These are phyloP conservation scores for Cryomyces minteri DNA, from an alignment of 495 filamentous ascomycete species.

Conservation along the genomic window DNA sequence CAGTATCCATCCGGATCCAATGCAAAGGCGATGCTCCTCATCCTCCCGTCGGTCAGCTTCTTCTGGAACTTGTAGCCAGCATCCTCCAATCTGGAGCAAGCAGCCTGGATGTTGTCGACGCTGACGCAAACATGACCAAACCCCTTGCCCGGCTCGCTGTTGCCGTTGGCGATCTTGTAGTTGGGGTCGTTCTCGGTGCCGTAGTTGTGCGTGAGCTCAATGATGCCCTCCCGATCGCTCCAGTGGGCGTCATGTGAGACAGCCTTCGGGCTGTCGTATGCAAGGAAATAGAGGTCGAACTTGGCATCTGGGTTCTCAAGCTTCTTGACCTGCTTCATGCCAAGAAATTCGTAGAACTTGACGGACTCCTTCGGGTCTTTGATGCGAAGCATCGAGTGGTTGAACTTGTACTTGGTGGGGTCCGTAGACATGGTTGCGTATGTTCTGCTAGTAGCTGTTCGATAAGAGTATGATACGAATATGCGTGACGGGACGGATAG, in stretches of 20 bases:
- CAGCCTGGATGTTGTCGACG: conserved; percentile 79
- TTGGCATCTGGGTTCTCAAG: conserved; percentile 59
- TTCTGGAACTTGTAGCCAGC: conserved; percentile 90
- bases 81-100: conserved; percentile 74
- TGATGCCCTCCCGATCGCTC: conserved; percentile 71
- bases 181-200: conserved; percentile 75
- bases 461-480: too few species aligned
- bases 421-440: conserved; percentile 56
- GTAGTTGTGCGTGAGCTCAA: conserved; percentile 95
- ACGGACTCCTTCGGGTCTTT: conserved; percentile 88
- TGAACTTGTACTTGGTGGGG: conserved; percentile 68
- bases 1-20: conserved; percentile 92
- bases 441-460: conserved; percentile 8
- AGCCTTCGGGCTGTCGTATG: conserved; percentile 47
- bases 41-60: conserved; percentile 71
- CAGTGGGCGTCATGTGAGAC: conserved; percentile 41
- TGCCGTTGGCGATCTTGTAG: conserved; percentile 76
- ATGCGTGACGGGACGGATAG: too few species aligned
- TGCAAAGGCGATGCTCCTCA: conserved; percentile 79
- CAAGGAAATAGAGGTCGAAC: conserved; percentile 79
- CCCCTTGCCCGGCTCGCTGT: conserved; percentile 66
- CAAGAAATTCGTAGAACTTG: conserved; percentile 89
- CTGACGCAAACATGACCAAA: conserved; percentile 83
- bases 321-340: conserved; percentile 67
- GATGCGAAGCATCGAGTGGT: conserved; percentile 71